These are phyloP conservation scores for Curvularia sp. DNA, from an alignment of 2,329 filamentous ascomycete species.

Conservation along the genomic window DNA sequence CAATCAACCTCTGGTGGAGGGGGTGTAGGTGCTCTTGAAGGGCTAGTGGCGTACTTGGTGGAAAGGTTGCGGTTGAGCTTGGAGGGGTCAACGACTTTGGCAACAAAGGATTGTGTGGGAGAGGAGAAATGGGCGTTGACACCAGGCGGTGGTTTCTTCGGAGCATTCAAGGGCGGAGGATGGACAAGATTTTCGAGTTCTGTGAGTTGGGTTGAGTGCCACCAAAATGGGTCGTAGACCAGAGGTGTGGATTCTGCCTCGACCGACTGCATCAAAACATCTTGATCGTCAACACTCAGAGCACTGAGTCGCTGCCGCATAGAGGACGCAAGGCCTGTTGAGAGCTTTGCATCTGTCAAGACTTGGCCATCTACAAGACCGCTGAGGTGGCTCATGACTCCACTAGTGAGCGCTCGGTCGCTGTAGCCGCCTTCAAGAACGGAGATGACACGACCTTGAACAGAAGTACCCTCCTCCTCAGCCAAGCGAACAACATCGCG, in stretches of 20 bases:
- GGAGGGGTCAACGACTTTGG: slow-evolving; percentile 74
- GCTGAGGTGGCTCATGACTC: slow-evolving; percentile 87
- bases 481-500: slow-evolving; percentile 83
- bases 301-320: slow-evolving; percentile 62
- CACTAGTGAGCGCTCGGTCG: slow-evolving; percentile 85
- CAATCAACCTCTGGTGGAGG: slow-evolving; percentile 84
- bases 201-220: slow-evolving; percentile 46
- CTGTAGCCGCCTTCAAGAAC: slow-evolving; percentile 97
- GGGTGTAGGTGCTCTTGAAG: slow-evolving; percentile 62
- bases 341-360: slow-evolving; percentile 37
- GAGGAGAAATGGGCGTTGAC: slow-evolving; percentile 78
- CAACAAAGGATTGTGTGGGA: slow-evolving; percentile 85
- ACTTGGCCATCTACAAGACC: slow-evolving; percentile 71
- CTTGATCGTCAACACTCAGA: slow-evolving; percentile 43
- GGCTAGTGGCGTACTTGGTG: slow-evolving; percentile 49
- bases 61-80: slow-evolving; percentile 71
- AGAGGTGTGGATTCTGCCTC: slow-evolving; percentile 30
- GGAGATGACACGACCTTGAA: slow-evolving; percentile 87
- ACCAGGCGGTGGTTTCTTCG: slow-evolving; percentile 67
- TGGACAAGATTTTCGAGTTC: slow-evolving; percentile 46
- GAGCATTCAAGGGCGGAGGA: slow-evolving; percentile 48
- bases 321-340: slow-evolving; percentile 62
- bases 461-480: slow-evolving; percentile 76
- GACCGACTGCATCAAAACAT: slow-evolving; percentile 25
- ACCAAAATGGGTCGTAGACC: slow-evolving; percentile 55